These are phyloP conservation scores for Suhomyces wounanorum DNA, from an alignment of 1,139 yeast genomes.

Conservation along the genomic window DNA sequence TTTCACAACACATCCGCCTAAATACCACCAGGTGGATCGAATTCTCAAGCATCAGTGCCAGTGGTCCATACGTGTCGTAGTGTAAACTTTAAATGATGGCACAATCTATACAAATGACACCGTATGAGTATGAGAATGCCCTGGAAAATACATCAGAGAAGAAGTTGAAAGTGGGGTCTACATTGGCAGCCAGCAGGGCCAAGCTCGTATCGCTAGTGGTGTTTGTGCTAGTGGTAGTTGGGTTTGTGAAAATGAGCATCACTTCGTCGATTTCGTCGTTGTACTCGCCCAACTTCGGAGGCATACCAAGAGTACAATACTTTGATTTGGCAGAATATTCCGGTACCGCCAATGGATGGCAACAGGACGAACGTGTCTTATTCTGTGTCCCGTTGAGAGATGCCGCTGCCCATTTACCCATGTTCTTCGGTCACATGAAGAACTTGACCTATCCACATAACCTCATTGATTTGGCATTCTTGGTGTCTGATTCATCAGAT, in stretches of 20 bases:
- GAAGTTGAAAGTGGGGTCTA: not conserved
- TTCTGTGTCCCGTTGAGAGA: slow-evolving; percentile 63
- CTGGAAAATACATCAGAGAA: not conserved
- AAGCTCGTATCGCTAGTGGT: slow-evolving; percentile 1
- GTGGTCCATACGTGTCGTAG: not conserved
- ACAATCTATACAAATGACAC: slow-evolving; percentile 17
- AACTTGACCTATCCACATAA: slow-evolving; percentile 61
- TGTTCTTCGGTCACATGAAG: slow-evolving; percentile 59
- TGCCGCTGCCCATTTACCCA: slow-evolving; percentile 63
- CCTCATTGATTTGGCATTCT: slow-evolving; percentile 57
- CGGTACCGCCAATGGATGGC: slow-evolving; percentile 56
- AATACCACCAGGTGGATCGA: not conserved
- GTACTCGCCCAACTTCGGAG: slow-evolving; percentile 24
- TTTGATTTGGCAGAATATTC: slow-evolving; percentile 48
- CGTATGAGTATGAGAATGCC: slow-evolving; percentile 19
- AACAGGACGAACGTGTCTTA: slow-evolving; percentile 52
- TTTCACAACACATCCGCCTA: not conserved
- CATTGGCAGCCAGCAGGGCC: not conserved
- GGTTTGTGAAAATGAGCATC: not conserved
- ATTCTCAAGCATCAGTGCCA: not conserved
- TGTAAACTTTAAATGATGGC: slow-evolving; percentile 6
- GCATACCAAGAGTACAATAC: slow-evolving; percentile 32
- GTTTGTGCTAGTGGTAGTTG: slow-evolving; percentile 1
- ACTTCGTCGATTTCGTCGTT: not conserved
- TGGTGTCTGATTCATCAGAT: slow-evolving; percentile 60